Evolutionary conservation across 2,329 filamentous ascomycete genomes (phyloP), one percentile per base, ranked within the genome.

Genomic region (Monilinia fructicola): DNA sequence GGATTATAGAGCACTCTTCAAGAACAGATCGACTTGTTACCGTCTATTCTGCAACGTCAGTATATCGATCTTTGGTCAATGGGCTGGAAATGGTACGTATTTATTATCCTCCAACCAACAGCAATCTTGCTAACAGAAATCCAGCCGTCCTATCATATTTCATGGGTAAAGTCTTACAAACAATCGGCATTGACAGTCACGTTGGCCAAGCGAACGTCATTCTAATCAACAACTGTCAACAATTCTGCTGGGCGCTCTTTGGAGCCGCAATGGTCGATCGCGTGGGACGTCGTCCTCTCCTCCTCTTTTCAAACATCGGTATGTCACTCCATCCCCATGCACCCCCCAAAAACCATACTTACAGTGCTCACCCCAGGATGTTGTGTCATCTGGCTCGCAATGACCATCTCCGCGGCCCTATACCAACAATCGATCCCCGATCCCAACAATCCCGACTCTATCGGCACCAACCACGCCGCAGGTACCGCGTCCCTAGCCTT

Each of bases 221-320:
- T 0, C 78, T 88, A 16, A 82, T 83, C 73, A 82, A 84, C 75
- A 81, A 81, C 44, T 79, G 83, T 69, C 84, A 86, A 73, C 83
- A 84, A 31, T 81, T 85, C 31, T 76, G 85, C 44, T 83, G 82
- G 72, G 82, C 84, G 23, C 77, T 86, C 23, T 70, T 83, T 0
- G 86, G 86, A 55, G 84, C 85, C 4, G 78, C 80, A 18, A 78
- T 87, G 60, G 84, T 84, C 1, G 85, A 87, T 50, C 79, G 80
- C 1, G 67, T 87, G 7, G 84, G 86, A n/a, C 84, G 86, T 48
- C 83, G 86, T 3, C 83, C 83, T n/a, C 77, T 85, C 42, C 78
- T 85, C 52, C 74, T 86, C 61, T 81, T 81, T 67, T 82, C 81
- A 28, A 81, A 83, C 70, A 76, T 79, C 1, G 79, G 78, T 61